phyloP scores from a whole-genome alignment of 441 rosid genomes.

The Pelargonium citronellum region DNA sequence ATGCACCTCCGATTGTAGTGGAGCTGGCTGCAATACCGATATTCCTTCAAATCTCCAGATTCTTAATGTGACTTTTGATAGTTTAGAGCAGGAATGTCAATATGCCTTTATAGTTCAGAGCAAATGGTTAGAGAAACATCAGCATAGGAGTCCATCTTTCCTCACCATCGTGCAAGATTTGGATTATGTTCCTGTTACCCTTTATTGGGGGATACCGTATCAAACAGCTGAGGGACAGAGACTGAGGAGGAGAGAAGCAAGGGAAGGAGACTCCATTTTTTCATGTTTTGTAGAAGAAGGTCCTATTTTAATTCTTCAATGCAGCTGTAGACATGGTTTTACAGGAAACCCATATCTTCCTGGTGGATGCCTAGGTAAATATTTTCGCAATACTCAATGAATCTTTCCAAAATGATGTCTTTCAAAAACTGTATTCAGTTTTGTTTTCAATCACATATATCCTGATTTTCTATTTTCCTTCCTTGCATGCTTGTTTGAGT shows the following conservation, averaged over 20 bases:
- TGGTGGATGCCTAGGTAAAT: not conserved
- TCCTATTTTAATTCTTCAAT: not conserved
- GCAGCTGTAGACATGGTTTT: not conserved
- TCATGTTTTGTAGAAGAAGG: not conserved
- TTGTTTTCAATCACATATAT: too few species aligned
- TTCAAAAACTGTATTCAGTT: too few species aligned
- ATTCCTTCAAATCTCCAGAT: not conserved
- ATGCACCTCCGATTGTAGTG: too few species aligned
- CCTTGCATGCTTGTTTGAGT: too few species aligned
- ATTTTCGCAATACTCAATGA: not conserved
- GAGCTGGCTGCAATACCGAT: not conserved
- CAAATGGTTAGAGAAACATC: not conserved
- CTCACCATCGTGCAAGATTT: not conserved
- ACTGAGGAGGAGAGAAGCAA: not conserved
- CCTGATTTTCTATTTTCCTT: too few species aligned
- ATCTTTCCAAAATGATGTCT: too few species aligned
- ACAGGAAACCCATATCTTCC: slow-evolving; percentile 1
- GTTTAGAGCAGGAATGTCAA: not conserved
- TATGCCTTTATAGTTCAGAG: not conserved
- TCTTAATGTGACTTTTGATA: not conserved
- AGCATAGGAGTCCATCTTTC: not conserved
- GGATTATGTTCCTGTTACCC: not conserved
- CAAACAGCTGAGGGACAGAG: not conserved
- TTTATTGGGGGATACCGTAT: not conserved
- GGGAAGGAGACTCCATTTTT: too few species aligned